phyloP scores from a whole-genome alignment of 139 green algal species.

The Chlorella sp. region DNA sequence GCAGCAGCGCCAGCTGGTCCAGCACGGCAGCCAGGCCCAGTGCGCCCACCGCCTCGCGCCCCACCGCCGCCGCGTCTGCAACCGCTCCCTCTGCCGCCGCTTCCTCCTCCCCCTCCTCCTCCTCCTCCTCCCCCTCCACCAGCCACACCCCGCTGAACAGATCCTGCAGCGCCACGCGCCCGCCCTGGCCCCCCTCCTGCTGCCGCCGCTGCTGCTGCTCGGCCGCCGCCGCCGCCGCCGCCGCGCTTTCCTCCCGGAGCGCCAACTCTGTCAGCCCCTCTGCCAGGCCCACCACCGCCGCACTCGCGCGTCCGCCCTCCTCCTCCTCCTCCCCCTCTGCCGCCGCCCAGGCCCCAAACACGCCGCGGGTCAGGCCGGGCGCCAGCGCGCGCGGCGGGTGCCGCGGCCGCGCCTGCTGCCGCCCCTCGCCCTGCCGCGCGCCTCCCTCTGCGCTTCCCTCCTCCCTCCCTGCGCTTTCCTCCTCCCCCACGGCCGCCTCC shows the following conservation, averaged over 20 bases:
- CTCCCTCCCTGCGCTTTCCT: background rate
- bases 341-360: conserved; percentile 57
- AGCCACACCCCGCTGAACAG: conserved; percentile 64
- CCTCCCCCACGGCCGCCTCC: conserved; percentile 9
- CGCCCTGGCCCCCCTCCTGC: conserved; percentile 7
- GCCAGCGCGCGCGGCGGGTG: conserved; percentile 6
- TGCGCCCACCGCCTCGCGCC: conserved; percentile 1
- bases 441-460: too few species aligned
- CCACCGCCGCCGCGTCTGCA: background rate
- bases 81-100: background rate
- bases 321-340: background rate
- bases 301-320: background rate
- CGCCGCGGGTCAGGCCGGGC: conserved; percentile 52
- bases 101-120: conserved; percentile 6
- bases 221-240: background rate
- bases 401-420: background rate
- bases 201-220: conserved; percentile 23
- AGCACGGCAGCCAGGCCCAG: background rate
- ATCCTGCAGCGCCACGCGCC: conserved; percentile 24
- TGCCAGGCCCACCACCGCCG: background rate
- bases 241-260: background rate
- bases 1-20: conserved; percentile 16
- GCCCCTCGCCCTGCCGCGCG: too few species aligned
- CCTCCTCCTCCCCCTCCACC: conserved; percentile 39
- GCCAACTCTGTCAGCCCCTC: background rate